Percentiles rank a stretch among this genome's conserved stretches.
Conservation (phyloP, 345 rosid species). For the Raphanus raphanistrum region DNA sequence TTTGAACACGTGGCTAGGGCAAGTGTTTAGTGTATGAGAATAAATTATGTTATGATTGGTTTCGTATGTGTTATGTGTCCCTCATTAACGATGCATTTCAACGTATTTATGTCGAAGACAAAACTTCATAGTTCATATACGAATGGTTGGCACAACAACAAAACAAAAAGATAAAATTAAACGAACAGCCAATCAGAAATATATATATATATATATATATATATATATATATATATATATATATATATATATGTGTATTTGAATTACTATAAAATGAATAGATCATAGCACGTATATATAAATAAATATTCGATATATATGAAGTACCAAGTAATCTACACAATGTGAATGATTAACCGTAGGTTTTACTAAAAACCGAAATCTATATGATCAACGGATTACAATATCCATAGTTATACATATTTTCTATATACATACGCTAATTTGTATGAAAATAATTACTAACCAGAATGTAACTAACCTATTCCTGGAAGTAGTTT, state of each 20-base stretch:
- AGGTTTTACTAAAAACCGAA: background rate
- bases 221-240: too few relatives aligned
- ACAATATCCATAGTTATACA: background rate
- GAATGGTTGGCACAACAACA: background rate
- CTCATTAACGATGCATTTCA: slow-evolving; percentile 11
- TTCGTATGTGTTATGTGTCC: slow-evolving; percentile 20
- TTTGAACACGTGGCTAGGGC: slow-evolving; percentile 52
- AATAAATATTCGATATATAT: background rate
- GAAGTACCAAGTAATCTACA: background rate
- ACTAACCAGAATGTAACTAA: background rate
- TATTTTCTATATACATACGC: background rate
- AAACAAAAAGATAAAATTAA: background rate
- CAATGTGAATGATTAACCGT: background rate
- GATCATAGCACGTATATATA: background rate
- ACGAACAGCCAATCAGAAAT: background rate
- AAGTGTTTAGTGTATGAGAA: slow-evolving; percentile 1
- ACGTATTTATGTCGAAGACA: slow-evolving; percentile 5
- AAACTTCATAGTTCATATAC: background rate
- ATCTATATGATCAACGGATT: background rate
- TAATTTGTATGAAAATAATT: background rate
- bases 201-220: background rate
- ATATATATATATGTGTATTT: background rate
- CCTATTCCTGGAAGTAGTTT: background rate
- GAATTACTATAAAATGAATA: background rate
- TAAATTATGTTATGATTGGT: slow-evolving; percentile 34